A percentile compares a stretch with the other conserved stretches of the same genome.
Evolutionary conservation across 2,329 filamentous ascomycete genomes (phyloP).

Genomic region (Fusarium sp.): DNA sequence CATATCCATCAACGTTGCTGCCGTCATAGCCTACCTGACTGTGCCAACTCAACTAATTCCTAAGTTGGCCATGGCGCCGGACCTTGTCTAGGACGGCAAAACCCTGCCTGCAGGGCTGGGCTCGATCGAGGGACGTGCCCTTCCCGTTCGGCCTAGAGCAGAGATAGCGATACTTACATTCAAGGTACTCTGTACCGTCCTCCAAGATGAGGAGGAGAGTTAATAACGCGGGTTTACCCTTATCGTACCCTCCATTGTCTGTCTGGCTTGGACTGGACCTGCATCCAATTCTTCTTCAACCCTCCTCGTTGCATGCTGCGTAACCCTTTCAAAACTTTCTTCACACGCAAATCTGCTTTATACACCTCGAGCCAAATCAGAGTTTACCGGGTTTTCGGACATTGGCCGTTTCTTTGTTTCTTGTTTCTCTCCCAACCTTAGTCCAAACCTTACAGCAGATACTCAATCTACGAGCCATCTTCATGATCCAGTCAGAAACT

Average conservation of each 20-base stretch:
- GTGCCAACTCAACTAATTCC: constrained; percentile 34
- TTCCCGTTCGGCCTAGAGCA: constrained; percentile 40
- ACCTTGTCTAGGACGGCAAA: constrained; percentile 34
- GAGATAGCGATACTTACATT: constrained; percentile 28
- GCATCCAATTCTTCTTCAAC: constrained; percentile 16
- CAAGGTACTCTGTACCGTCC: constrained; percentile 15
- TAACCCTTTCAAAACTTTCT: constrained; percentile 16
- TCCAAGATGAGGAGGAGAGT: constrained; percentile 36
- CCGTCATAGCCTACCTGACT: constrained; percentile 32
- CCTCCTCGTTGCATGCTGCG: constrained; percentile 8
- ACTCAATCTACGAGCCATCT: constrained; percentile 31
- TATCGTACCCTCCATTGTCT: constrained; percentile 31
- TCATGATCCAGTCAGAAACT: constrained; percentile 36
- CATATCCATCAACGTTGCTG: constrained; percentile 35
- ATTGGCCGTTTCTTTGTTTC: constrained; percentile 19
- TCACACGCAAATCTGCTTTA: constrained; percentile 11
- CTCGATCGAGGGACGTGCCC: constrained; percentile 39
- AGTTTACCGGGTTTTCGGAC: constrained; percentile 34
- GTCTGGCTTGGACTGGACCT: constrained; percentile 24
- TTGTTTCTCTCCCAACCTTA: constrained; percentile 32
- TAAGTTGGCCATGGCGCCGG: constrained; percentile 31
- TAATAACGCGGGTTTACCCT: constrained; percentile 41
- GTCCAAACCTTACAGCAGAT: constrained; percentile 35
- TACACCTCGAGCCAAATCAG: constrained; percentile 20
- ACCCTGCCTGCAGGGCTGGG: constrained; percentile 37